These are phyloP conservation scores for Candida ascalaphidarum DNA, from an alignment of 805 yeast species.

Conservation along the genomic window DNA sequence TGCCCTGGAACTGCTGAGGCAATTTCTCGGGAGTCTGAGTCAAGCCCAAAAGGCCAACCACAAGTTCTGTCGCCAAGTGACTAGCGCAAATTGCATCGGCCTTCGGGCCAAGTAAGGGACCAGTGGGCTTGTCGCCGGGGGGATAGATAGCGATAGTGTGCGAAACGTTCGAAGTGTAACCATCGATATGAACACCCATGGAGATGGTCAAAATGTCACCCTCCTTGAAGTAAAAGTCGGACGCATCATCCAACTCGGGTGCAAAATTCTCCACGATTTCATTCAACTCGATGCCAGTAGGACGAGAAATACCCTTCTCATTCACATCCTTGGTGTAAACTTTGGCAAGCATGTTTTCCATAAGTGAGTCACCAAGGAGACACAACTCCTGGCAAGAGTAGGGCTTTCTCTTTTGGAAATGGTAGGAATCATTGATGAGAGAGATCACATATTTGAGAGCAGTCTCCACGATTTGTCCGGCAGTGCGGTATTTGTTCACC, in stretches of 20 bases:
- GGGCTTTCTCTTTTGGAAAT: constrained; percentile 38
- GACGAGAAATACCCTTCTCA: constrained; percentile 90
- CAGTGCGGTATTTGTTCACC: constrained; percentile 76
- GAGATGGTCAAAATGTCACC: constrained; percentile 86
- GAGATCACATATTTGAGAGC: constrained; percentile 58
- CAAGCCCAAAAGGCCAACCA: constrained; percentile 67
- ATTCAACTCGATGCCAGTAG: constrained; percentile 83
- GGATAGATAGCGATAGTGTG: constrained; percentile 86
- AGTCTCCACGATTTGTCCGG: constrained; percentile 85
- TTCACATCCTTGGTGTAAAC: constrained; percentile 52
- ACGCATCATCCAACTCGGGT: constrained; percentile 69
- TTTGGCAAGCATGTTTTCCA: constrained; percentile 48
- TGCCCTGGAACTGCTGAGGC: constrained; percentile 41
- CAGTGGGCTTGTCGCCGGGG: constrained; percentile 52
- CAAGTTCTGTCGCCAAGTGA: constrained; percentile 82
- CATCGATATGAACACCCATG: constrained; percentile 90
- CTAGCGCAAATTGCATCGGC: constrained; percentile 91
- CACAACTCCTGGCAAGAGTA: constrained; percentile 66
- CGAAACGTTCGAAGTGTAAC: constrained; percentile 79
- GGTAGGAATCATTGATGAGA: constrained; percentile 69
- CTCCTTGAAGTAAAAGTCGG: constrained; percentile 39
- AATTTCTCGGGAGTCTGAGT: constrained; percentile 69
- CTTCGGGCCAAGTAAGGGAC: constrained; percentile 74
- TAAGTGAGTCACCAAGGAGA: constrained; percentile 69
- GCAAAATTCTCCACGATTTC: constrained; percentile 72